A percentile compares a stretch with the other conserved stretches of the same genome.
These are phyloP conservation scores for Euphrasia arctica DNA, from an alignment of 305 asterid species.

Conservation along the genomic window DNA sequence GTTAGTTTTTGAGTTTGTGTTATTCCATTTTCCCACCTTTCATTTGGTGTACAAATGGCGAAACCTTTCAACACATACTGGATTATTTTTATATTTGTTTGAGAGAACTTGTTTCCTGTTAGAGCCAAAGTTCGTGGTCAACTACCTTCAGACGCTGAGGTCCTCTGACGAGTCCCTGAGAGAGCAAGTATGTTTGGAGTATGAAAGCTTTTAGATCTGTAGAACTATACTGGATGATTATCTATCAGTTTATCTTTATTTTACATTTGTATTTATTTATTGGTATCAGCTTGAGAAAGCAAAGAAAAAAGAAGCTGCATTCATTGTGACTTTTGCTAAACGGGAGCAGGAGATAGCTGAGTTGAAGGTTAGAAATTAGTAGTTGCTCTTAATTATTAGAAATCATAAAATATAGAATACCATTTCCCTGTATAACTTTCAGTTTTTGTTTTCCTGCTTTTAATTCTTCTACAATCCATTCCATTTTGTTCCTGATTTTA, in stretches of 20 bases:
- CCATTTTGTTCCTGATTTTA: neutral
- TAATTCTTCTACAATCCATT: neutral
- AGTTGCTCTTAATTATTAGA: neutral
- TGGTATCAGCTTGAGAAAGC: conserved; percentile 76
- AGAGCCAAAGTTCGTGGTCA: conserved; percentile 80
- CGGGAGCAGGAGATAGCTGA: conserved; percentile 99
- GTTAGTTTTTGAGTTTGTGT: conserved; percentile 37
- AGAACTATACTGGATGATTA: too few relatives aligned
- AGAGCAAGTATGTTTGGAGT: conserved; percentile 65
- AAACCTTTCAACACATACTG: neutral
- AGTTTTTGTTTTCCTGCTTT: neutral
- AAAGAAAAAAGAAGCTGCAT: conserved; percentile 95
- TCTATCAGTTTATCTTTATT: too few relatives aligned
- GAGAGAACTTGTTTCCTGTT: neutral
- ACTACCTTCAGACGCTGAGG: conserved; percentile 75
- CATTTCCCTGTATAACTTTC: neutral
- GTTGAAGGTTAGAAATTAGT: conserved; percentile 55
- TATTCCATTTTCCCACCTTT: conserved; percentile 11
- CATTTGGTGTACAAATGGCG: conserved; percentile 1
- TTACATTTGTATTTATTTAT: conserved; percentile 2
- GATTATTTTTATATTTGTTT: neutral
- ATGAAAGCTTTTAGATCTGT: conserved; percentile 4
- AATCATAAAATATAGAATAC: neutral
- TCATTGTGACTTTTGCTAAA: conserved; percentile 92
- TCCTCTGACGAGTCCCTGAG: conserved; percentile 85